Percentiles rank a stretch among this genome's conserved stretches.
Evolutionary conservation across 2,329 filamentous ascomycete genomes (phyloP).

Genomic region (Hymenoscyphus fraxineus): DNA sequence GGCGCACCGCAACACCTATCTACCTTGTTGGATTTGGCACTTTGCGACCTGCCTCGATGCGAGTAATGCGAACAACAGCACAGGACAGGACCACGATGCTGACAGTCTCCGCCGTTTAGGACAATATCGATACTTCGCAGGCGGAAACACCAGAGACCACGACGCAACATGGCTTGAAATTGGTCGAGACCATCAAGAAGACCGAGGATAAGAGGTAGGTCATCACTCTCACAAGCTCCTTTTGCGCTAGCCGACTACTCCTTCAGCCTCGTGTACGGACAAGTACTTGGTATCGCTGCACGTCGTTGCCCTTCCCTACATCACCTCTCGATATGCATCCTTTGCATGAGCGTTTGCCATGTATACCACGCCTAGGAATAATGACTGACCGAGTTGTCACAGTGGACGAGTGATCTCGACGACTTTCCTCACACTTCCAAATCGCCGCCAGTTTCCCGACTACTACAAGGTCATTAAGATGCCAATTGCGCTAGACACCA

Average conservation of each 20-base stretch:
- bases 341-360: background rate
- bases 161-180: constrained; percentile 65
- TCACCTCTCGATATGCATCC: constrained; percentile 3
- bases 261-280: constrained; percentile 17
- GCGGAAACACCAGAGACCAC: constrained; percentile 65
- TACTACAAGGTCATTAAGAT: constrained; percentile 77
- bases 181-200: constrained; percentile 70
- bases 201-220: constrained; percentile 79
- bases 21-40: constrained; percentile 8
- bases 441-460: constrained; percentile 59
- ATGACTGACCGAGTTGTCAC: constrained; percentile 14
- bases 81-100: constrained; percentile 25
- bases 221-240: constrained; percentile 7
- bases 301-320: constrained; percentile 14
- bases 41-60: constrained; percentile 11
- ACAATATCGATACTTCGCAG: constrained; percentile 23
- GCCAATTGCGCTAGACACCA: constrained; percentile 72
- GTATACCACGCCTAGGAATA: background rate
- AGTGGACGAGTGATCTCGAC: constrained; percentile 72
- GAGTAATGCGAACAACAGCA: constrained; percentile 11
- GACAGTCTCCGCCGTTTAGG: constrained; percentile 25
- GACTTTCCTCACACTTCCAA: constrained; percentile 70
- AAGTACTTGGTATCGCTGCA: constrained; percentile 8
- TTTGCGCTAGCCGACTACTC: constrained; percentile 14
- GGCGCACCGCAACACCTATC: constrained; percentile 19